Evolutionary conservation across 1,284 basidiomycete species (phyloP).

Genomic region (Boletus coffeatus): DNA sequence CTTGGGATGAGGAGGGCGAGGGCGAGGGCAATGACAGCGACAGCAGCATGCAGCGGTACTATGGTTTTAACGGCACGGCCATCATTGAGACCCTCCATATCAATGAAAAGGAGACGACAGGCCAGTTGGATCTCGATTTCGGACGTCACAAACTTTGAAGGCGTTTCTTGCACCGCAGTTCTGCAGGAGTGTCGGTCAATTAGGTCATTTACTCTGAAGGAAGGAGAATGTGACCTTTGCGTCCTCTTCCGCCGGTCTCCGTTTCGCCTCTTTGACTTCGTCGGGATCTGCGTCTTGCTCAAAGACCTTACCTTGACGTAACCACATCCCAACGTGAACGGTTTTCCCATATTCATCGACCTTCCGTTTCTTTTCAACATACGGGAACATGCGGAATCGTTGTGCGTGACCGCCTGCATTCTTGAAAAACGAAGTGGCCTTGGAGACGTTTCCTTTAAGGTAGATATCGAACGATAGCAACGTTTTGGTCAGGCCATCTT

Average conservation of each 20-base stretch:
- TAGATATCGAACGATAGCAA: slow-evolving; percentile 93
- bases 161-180: slow-evolving; percentile 74
- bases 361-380: slow-evolving; percentile 86
- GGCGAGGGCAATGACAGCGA: too few relatives aligned
- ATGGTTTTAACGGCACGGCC: slow-evolving; percentile 96
- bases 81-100: slow-evolving; percentile 95
- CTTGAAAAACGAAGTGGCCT: slow-evolving; percentile 81
- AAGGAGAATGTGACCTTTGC: slow-evolving; percentile 43
- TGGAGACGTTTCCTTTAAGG: slow-evolving; percentile 88
- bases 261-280: slow-evolving; percentile 70
- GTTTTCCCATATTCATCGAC: slow-evolving; percentile 97
- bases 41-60: too few relatives aligned
- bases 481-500: slow-evolving; percentile 67
- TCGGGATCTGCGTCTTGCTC: slow-evolving; percentile 85
- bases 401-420: slow-evolving; percentile 60
- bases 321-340: slow-evolving; percentile 91
- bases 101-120: slow-evolving; percentile 86
- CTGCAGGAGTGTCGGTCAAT: slow-evolving; percentile 32
- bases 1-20: too few relatives aligned
- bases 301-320: slow-evolving; percentile 82
- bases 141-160: slow-evolving; percentile 86
- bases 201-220: neutral
- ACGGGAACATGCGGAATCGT: slow-evolving; percentile 96
- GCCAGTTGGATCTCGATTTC: slow-evolving; percentile 72
- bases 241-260: slow-evolving; percentile 74